Evolutionary conservation across 2,329 filamentous ascomycete genomes (phyloP).

Genomic region (Neoarthrinium moseri): DNA sequence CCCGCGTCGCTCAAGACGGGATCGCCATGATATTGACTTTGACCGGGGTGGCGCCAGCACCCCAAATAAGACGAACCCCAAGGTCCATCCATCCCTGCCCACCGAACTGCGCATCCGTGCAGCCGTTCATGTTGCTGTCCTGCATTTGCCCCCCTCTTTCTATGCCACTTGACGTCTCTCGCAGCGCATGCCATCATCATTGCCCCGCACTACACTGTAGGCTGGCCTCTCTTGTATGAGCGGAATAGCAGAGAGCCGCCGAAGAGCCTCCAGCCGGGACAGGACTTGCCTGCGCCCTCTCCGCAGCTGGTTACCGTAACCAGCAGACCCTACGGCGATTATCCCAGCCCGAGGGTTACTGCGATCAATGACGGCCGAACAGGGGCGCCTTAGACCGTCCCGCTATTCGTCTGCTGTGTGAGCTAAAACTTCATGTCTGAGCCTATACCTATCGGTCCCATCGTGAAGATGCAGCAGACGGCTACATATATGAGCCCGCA

Average conservation of each 20-base stretch:
- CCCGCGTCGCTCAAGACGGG: too few relatives aligned
- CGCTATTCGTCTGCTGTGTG: not conserved
- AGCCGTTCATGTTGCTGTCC: too few relatives aligned
- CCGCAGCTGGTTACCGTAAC: conserved; percentile 2
- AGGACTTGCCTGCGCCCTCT: not conserved
- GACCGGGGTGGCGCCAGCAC: too few relatives aligned
- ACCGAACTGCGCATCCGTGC: too few relatives aligned
- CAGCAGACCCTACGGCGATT: conserved; percentile 2
- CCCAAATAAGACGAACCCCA: too few relatives aligned
- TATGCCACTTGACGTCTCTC: too few relatives aligned
- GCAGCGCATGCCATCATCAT: not conserved
- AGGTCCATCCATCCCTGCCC: too few relatives aligned
- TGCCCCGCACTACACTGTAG: not conserved
- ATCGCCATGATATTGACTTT: too few relatives aligned
- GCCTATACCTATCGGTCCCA: not conserved
- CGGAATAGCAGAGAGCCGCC: not conserved
- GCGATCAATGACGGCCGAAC: conserved; percentile 1
- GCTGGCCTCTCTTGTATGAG: not conserved
- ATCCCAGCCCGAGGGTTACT: not conserved
- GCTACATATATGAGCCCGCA: conserved; percentile 3
- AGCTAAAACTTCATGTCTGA: not conserved
- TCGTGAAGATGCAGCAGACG: conserved; percentile 1
- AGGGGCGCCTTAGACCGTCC: not conserved
- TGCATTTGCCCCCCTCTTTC: too few relatives aligned
- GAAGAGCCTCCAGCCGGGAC: conserved; percentile 10